Percentiles rank a stretch among this genome's conserved stretches.
These are phyloP conservation scores for Bruguiera sexangula DNA, from an alignment of 345 rosid genomes.

Conservation along the genomic window DNA sequence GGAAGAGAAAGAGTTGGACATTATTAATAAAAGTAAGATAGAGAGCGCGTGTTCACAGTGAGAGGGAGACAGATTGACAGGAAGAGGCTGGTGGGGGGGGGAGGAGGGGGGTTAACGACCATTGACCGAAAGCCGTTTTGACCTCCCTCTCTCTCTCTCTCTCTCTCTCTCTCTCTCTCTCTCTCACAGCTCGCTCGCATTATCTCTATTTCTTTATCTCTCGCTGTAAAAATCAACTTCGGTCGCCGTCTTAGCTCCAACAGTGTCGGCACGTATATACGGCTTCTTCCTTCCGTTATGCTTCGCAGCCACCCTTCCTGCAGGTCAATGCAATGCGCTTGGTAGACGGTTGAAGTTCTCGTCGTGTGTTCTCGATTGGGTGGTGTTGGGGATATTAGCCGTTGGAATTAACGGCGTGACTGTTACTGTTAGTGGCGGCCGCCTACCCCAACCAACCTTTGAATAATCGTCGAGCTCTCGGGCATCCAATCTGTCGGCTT, in stretches of 20 bases:
- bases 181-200: not conserved
- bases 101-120: too few species aligned
- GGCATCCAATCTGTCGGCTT: too few species aligned
- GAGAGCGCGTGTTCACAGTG: not conserved
- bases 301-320: not conserved
- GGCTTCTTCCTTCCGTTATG: not conserved
- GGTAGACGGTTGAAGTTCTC: not conserved
- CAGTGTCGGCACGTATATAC: not conserved
- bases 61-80: not conserved
- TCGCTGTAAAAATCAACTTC: conserved; percentile 1
- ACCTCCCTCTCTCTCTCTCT: conserved; percentile 31
- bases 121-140: conserved; percentile 52
- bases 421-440: conserved; percentile 51
- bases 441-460: not conserved
- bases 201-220: too few species aligned
- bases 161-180: not conserved
- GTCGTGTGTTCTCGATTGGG: not conserved
- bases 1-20: not conserved
- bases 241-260: too few species aligned
- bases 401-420: conserved; percentile 44
- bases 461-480: too few species aligned
- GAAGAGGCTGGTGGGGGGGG: conserved; percentile 17
- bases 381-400: not conserved
- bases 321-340: not conserved
- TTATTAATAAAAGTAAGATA: not conserved